Percentiles rank a stretch among this genome's conserved stretches.
Evolutionary conservation across 2,329 filamentous ascomycete genomes (phyloP).

Genomic region (Stagonosporopsis cucurbitacearum): DNA sequence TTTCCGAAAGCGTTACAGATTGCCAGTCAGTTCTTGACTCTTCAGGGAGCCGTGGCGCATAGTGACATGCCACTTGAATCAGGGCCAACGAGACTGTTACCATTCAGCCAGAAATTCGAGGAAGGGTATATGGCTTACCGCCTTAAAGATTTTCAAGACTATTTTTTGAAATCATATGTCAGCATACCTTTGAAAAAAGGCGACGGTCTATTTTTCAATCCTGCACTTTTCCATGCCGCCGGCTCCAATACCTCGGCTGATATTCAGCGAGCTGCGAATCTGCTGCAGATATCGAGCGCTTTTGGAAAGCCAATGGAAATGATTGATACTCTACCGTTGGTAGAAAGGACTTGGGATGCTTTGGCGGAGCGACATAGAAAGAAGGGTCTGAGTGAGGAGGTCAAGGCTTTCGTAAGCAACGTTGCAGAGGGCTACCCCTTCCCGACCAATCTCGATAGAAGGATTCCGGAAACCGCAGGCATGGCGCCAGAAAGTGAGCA

Average conservation of each 20-base stretch:
- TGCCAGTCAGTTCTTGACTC: slow-evolving; percentile 63
- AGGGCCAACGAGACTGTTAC: slow-evolving; percentile 67
- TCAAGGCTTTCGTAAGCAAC: slow-evolving; percentile 58
- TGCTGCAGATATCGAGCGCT: slow-evolving; percentile 67
- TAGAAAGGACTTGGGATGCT: slow-evolving; percentile 55
- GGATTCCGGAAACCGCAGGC: slow-evolving; percentile 61
- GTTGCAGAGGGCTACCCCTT: slow-evolving; percentile 67
- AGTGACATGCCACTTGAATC: slow-evolving; percentile 64
- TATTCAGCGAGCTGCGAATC: slow-evolving; percentile 64
- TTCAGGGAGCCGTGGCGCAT: slow-evolving; percentile 70
- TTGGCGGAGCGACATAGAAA: slow-evolving; percentile 43
- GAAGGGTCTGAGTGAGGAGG: slow-evolving; percentile 50
- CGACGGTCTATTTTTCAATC: slow-evolving; percentile 70
- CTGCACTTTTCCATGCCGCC: slow-evolving; percentile 68
- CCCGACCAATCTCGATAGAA: slow-evolving; percentile 65
- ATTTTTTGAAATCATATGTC: slow-evolving; percentile 62
- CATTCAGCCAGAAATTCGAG: slow-evolving; percentile 65
- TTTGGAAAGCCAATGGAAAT: slow-evolving; percentile 71
- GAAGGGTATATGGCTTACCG: slow-evolving; percentile 67
- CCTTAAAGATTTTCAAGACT: slow-evolving; percentile 59
- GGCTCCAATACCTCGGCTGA: slow-evolving; percentile 61
- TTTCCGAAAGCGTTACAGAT: slow-evolving; percentile 62
- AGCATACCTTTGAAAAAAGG: slow-evolving; percentile 61
- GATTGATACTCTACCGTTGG: slow-evolving; percentile 59
- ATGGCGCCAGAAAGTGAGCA: slow-evolving; percentile 69